Base-by-base conservation (phyloP, 139 green algal genomes). In the Chlamydomonas sphaeroides region DNA sequence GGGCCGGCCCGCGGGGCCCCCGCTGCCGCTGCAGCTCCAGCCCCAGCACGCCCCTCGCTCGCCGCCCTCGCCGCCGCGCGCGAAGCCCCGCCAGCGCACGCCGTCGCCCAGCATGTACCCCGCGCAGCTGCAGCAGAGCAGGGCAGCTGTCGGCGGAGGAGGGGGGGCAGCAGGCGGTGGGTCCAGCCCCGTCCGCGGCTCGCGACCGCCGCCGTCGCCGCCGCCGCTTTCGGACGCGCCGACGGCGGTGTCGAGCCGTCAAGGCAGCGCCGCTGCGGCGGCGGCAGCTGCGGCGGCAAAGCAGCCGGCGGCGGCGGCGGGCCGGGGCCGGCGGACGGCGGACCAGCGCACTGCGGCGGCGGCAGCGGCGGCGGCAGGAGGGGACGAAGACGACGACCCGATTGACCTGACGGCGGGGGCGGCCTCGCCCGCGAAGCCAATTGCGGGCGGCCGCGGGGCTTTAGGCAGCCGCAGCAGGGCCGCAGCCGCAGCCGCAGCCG, bases 361-460 rank as follows among this genome's bases (percentile, higher is more conserved):
- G 21, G 6, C 25, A 21, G 68, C 42, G 2, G 30, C 11, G 41
- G 57, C 35, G 28, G 53, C 15, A 26, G 56, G 56, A 0, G 38
- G 48, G 20, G 72, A n/a, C 5, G 57, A 1, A 0, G 56, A 79
- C 11, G 74, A 80, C 10, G 74, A 80, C n/a, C 41, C 61, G 18
- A 80, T 80, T n/a, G 74, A 80, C n/a, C 61, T 80, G 39, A 80
- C 74, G 1, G 53, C 20, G 53, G 53, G 20, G 56, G 56, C 25
- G 56, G 56, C 56, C 21, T 11, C 49, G 49, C 25, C 49, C 6
- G 18, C 49, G 49, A 20, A 17, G 7, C 49, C 18, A 17, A 56
- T 20, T 3, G 18, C 49, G 25, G 18, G 49, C 49, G 10, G 45
- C 45, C 18, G 49, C 49, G 49, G 6, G 49, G 49, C 7, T 2